phyloP scores from a whole-genome alignment of 202 grass and related monocot species.

The Bolboschoenoplectus hybrid region DNA sequence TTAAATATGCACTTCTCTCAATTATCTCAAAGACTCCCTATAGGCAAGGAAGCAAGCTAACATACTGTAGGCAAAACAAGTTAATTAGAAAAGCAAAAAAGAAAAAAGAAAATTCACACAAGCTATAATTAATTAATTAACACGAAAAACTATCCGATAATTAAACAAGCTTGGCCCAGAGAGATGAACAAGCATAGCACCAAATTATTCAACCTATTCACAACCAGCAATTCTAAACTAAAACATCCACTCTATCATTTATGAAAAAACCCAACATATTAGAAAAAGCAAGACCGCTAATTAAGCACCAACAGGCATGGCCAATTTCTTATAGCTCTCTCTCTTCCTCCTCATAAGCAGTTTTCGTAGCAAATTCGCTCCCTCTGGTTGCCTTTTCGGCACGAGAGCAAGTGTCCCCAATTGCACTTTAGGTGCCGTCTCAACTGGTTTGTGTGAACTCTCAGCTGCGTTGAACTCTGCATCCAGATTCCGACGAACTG shows the following conservation, averaged over 20 bases:
- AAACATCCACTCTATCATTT: slow-evolving; percentile 17
- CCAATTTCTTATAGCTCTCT: slow-evolving; percentile 53
- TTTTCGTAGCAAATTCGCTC: slow-evolving; percentile 60
- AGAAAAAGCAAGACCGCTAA: slow-evolving; percentile 24
- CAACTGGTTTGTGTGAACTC: slow-evolving; percentile 16
- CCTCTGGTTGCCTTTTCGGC: slow-evolving; percentile 58
- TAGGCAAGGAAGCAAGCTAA: too few species aligned
- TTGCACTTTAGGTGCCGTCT: slow-evolving; percentile 36
- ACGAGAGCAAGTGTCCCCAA: slow-evolving; percentile 47
- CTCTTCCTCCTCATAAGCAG: slow-evolving; percentile 68
- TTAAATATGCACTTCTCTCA: too few species aligned
- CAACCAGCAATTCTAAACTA: slow-evolving; percentile 27
- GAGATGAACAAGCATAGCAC: neutral
- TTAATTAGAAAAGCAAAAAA: too few species aligned
- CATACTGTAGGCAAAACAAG: neutral
- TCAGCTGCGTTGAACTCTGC: slow-evolving; percentile 26
- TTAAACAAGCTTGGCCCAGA: neutral
- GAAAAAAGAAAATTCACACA: too few species aligned
- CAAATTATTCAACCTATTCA: slow-evolving; percentile 40
- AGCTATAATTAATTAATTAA: neutral
- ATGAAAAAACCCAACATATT: neutral
- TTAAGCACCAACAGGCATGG: slow-evolving; percentile 45
- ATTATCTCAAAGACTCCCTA: too few species aligned
- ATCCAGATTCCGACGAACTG: slow-evolving; percentile 48
- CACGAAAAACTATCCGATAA: neutral